Evolutionary conservation across 805 yeast genomes (phyloP), one percentile per base, ranked within the genome.

Genomic region (Metschnikowia shivogae): DNA sequence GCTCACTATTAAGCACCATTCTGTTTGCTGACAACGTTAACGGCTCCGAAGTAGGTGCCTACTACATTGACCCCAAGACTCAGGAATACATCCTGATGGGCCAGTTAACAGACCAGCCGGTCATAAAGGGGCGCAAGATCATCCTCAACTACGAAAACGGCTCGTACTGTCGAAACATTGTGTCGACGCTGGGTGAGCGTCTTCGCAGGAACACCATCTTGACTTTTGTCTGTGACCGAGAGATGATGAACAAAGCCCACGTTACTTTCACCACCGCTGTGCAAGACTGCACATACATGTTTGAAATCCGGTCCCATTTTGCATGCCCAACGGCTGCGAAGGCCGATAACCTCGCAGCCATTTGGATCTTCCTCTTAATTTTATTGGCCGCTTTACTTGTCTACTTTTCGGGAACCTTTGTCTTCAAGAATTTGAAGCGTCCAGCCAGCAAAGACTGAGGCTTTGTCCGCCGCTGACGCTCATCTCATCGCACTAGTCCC

Each of bases 291-390:
- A 80, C 84, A 31, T 89, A 86, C 62, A 78, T 84, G 58, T 89
- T 89, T 61, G 96, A 89, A 58, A 89, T 88, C 28, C 68, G 89
- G 52, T 86, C 95, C 3, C 81, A 86, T 35, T 85, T 83, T 64
- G 96, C 95, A 0, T 89, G 97, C 63, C 87, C 95, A 0, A 84
- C 89, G 0, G 80, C 58, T 17, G 57, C 58, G 20, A 50, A 53
- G 36, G 57, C 58, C 2, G 57, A 55, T 39, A 53, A 55, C 36
- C 46, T 55, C 39, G 57, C 57, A 9, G 58, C 57, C 8, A 43
- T 55, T 27, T 79, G 86, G 70, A 80, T 85, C 39, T 82, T 85
- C 52, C 49, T 79, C 13, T 67, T 80, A 34, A 82, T 84, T 42
- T 60, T 47, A 57, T 65, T 46, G 67, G 73, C 60, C 45, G 70